Conservation (phyloP, 768 basidiomycete species). For the Pulveroboletus frians region DNA sequence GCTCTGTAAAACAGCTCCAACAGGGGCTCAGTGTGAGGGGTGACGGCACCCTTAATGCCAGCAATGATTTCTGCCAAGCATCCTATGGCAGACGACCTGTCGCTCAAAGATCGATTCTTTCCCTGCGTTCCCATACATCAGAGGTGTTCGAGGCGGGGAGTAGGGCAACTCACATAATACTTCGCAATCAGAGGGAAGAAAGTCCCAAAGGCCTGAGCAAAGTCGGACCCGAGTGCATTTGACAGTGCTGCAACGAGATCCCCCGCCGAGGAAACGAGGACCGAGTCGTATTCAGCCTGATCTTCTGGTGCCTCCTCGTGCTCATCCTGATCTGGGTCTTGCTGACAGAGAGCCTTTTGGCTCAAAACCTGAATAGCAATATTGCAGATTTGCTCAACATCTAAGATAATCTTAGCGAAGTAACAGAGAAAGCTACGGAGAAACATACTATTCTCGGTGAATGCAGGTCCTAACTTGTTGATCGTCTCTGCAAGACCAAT, state of each 20-base stretch:
- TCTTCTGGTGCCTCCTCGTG: slow-evolving; percentile 81
- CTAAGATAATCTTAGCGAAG: slow-evolving; percentile 32
- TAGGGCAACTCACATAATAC: slow-evolving; percentile 68
- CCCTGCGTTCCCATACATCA: slow-evolving; percentile 42
- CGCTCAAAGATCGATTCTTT: slow-evolving; percentile 80
- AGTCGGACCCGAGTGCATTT: slow-evolving; percentile 78
- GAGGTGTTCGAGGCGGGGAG: not conserved
- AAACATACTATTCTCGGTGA: slow-evolving; percentile 70
- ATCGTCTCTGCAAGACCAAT: slow-evolving; percentile 87
- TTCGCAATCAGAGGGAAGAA: slow-evolving; percentile 89
- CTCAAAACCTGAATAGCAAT: slow-evolving; percentile 85
- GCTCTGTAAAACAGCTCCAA: slow-evolving; percentile 82
- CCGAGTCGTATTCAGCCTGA: slow-evolving; percentile 94
- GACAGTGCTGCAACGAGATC: slow-evolving; percentile 92
- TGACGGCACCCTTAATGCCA: slow-evolving; percentile 83
- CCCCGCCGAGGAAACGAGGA: slow-evolving; percentile 88
- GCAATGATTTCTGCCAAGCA: slow-evolving; percentile 93
- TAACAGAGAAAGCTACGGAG: not conserved
- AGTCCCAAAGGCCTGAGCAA: slow-evolving; percentile 71
- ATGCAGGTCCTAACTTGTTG: slow-evolving; percentile 84
- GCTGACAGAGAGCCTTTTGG: slow-evolving; percentile 93
- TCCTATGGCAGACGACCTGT: slow-evolving; percentile 90
- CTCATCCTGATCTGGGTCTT: slow-evolving; percentile 91
- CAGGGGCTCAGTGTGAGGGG: slow-evolving; percentile 75
- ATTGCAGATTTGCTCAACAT: slow-evolving; percentile 70